phyloP scores from a whole-genome alignment of 148 eudicot genomes.

The Amaranthus palmeri region DNA sequence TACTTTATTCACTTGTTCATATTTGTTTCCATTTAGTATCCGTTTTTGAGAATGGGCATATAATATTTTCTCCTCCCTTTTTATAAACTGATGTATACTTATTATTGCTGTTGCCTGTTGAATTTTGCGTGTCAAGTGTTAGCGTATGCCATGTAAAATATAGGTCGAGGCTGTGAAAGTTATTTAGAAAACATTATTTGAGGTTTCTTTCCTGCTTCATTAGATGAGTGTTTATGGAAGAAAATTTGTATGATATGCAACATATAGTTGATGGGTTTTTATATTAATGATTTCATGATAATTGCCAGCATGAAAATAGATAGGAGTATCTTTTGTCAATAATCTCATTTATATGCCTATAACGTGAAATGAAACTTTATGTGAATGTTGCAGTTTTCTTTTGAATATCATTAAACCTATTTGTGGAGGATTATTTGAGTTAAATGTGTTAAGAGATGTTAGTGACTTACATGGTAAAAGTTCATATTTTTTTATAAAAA shows the following conservation, averaged over 20 bases:
- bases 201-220: too few species aligned
- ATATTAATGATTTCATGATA: background rate
- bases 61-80: background rate
- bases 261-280: background rate
- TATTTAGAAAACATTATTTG: background rate
- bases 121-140: background rate
- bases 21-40: background rate
- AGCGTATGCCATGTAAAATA: background rate
- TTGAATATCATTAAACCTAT: background rate
- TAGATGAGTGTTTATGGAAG: too few species aligned
- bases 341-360: background rate
- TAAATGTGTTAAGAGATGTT: background rate
- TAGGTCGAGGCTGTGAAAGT: background rate
- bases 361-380: background rate
- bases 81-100: background rate
- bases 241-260: background rate
- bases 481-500: background rate
- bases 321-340: background rate
- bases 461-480: background rate
- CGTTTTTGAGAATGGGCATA: background rate
- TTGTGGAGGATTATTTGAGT: background rate
- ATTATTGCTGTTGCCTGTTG: background rate
- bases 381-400: slow-evolving; percentile 3
- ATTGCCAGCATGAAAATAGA: background rate
- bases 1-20: background rate